Conservation (phyloP, 2,329 filamentous ascomycete genomes). For the Paecilomyces dactylethromorphus region DNA sequence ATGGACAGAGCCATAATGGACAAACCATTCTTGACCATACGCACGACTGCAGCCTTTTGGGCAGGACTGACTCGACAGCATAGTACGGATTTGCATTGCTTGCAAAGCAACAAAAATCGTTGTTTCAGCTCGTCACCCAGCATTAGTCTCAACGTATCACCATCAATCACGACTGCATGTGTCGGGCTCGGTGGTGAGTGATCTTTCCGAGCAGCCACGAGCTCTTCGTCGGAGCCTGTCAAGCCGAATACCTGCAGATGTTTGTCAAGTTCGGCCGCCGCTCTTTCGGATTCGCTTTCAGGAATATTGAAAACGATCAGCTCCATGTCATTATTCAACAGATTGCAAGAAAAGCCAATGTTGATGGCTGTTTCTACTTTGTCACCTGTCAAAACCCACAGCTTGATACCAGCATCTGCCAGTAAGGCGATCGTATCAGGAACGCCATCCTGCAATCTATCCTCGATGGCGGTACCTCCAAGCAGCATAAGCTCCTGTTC, state of each 20-base stretch:
- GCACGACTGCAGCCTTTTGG: constrained; percentile 94
- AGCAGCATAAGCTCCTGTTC: constrained; percentile 83
- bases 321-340: constrained; percentile 97
- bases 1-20: constrained; percentile 95
- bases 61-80: constrained; percentile 96
- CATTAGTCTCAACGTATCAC: constrained; percentile 84
- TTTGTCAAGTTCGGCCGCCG: constrained; percentile 67
- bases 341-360: constrained; percentile 97
- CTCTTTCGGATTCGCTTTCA: constrained; percentile 60
- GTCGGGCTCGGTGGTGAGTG: constrained; percentile 82
- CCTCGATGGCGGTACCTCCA: constrained; percentile 94
- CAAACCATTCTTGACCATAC: constrained; percentile 88
- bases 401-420: constrained; percentile 89
- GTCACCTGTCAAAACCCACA: constrained; percentile 97
- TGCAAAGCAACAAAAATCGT: constrained; percentile 91
- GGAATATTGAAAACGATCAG: constrained; percentile 81
- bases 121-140: constrained; percentile 77
- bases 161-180: constrained; percentile 90
- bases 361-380: constrained; percentile 99
- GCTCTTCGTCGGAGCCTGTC: constrained; percentile 78
- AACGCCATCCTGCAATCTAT: constrained; percentile 92
- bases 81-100: constrained; percentile 91
- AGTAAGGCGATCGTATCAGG: constrained; percentile 91
- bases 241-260: constrained; percentile 68
- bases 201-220: constrained; percentile 69